Evolutionary conservation across 1,139 yeast genomes (phyloP).

Genomic region (Kurtzmaniella quercitrusa): DNA sequence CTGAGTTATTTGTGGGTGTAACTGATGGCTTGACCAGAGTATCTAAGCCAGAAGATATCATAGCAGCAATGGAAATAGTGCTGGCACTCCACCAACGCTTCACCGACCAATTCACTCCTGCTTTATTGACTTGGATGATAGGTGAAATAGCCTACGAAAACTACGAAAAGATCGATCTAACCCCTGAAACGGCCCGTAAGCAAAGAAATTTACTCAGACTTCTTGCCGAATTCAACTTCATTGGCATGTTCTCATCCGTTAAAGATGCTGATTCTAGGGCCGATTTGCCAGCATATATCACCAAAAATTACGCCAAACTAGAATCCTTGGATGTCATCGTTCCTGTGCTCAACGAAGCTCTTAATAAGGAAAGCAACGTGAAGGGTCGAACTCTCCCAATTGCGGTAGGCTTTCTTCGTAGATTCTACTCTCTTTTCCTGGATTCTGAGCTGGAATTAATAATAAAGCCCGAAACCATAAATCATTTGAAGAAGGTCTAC

Average conservation of each 20-base stretch:
- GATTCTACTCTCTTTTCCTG: constrained; percentile 32
- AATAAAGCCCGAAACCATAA: constrained; percentile 10
- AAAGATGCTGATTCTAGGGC: constrained; percentile 28
- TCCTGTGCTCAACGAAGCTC: constrained; percentile 49
- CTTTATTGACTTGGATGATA: constrained; percentile 45
- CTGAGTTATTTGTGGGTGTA: constrained; percentile 63
- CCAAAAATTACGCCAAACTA: constrained; percentile 16
- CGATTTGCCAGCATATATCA: constrained; percentile 19
- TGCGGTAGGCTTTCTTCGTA: constrained; percentile 48
- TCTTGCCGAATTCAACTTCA: constrained; percentile 57
- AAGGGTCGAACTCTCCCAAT: constrained; percentile 44
- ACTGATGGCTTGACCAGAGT: constrained; percentile 60
- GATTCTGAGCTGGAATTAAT: constrained; percentile 10
- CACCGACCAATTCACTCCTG: constrained; percentile 46
- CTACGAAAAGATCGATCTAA: constrained; percentile 34
- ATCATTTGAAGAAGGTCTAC: constrained; percentile 29
- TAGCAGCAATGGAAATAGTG: constrained; percentile 62
- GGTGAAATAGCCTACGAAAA: constrained; percentile 25
- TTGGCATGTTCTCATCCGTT: constrained; percentile 51
- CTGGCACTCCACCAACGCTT: constrained; percentile 80
- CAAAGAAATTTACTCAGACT: constrained; percentile 52
- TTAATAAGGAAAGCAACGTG: constrained; percentile 42
- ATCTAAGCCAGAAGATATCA: constrained; percentile 54
- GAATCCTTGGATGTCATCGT: constrained; percentile 38
- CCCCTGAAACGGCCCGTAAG: constrained; percentile 31